Evolutionary conservation across 805 yeast species (phyloP).

Genomic region (Kodamaea kakaduensis): DNA sequence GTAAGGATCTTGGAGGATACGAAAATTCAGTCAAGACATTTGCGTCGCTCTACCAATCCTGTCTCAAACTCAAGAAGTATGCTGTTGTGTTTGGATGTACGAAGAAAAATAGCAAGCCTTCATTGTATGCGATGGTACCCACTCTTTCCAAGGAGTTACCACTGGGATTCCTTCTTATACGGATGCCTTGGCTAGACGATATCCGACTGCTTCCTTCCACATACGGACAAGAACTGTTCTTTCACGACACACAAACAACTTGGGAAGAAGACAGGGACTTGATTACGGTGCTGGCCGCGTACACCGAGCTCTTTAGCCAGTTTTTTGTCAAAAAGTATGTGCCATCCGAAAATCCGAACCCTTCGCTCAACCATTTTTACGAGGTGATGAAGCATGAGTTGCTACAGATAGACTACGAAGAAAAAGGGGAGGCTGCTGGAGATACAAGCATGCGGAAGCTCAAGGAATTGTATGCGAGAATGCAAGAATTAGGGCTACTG

Average conservation of each 20-base stretch:
- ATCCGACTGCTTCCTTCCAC: slow-evolving; percentile 59
- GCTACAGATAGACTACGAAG: slow-evolving; percentile 42
- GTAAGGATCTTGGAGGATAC: slow-evolving; percentile 28
- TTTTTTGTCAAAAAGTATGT: slow-evolving; percentile 46
- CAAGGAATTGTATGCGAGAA: slow-evolving; percentile 11
- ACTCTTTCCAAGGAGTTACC: slow-evolving; percentile 44
- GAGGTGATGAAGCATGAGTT: slow-evolving; percentile 60
- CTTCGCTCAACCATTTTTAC: slow-evolving; percentile 64
- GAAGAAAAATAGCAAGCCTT: slow-evolving; percentile 51
- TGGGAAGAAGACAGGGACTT: slow-evolving; percentile 18
- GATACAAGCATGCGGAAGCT: slow-evolving; percentile 19
- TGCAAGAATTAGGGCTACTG: slow-evolving; percentile 10
- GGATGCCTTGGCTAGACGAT: slow-evolving; percentile 73
- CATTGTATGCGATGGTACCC: slow-evolving; percentile 57
- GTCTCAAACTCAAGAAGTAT: slow-evolving; percentile 48
- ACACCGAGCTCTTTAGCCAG: slow-evolving; percentile 28
- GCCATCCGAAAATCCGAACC: slow-evolving; percentile 60
- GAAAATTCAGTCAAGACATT: slow-evolving; percentile 65
- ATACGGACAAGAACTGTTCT: slow-evolving; percentile 13
- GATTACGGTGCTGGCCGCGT: slow-evolving; percentile 17
- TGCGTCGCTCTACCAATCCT: slow-evolving; percentile 59
- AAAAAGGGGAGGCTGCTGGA: slow-evolving; percentile 16
- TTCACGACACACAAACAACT: slow-evolving; percentile 10
- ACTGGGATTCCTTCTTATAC: slow-evolving; percentile 68
- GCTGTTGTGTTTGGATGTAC: slow-evolving; percentile 73